Percentiles rank a stretch among this genome's conserved stretches.
These are phyloP conservation scores for Ophiostoma sp. DNA, from an alignment of 2,329 filamentous ascomycete species.

Conservation along the genomic window DNA sequence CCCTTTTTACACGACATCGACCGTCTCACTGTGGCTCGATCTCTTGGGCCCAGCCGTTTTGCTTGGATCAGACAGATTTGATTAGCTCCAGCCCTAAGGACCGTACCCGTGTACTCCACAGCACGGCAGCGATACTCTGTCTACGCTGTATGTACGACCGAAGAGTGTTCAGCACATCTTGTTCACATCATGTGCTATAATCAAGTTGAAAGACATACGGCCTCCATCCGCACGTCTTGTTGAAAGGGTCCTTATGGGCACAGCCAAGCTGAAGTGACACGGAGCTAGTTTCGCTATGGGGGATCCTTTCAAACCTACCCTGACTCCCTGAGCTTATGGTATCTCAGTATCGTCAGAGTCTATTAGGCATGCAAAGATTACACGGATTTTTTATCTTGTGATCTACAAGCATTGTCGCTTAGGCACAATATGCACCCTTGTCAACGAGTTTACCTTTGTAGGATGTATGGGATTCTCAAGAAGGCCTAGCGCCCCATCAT, in stretches of 20 bases:
- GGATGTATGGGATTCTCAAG: background rate
- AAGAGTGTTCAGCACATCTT: too few species aligned
- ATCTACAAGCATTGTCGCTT: background rate
- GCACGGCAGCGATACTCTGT: background rate
- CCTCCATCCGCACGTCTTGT: too few species aligned
- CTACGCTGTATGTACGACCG: background rate
- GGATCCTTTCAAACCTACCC: too few species aligned
- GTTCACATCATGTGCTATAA: background rate
- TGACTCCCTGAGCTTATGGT: too few species aligned
- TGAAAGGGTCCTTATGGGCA: too few species aligned
- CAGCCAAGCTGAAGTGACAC: too few species aligned
- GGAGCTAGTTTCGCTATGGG: too few species aligned
- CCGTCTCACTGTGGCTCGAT: background rate
- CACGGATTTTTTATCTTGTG: background rate
- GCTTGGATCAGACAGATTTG: conserved; percentile 9
- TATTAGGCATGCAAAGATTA: too few species aligned
- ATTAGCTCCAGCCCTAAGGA: conserved; percentile 9
- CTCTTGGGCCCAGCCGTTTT: background rate
- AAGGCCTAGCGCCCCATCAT: too few species aligned
- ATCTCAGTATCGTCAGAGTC: too few species aligned
- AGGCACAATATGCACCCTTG: background rate
- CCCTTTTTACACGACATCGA: background rate
- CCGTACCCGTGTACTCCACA: background rate
- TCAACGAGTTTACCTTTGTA: background rate
- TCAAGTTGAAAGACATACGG: too few species aligned